A percentile compares a stretch with the other conserved stretches of the same genome.
These are phyloP conservation scores for Anisodus tanguticus DNA, from an alignment of 257 asterid genomes.

Conservation along the genomic window DNA sequence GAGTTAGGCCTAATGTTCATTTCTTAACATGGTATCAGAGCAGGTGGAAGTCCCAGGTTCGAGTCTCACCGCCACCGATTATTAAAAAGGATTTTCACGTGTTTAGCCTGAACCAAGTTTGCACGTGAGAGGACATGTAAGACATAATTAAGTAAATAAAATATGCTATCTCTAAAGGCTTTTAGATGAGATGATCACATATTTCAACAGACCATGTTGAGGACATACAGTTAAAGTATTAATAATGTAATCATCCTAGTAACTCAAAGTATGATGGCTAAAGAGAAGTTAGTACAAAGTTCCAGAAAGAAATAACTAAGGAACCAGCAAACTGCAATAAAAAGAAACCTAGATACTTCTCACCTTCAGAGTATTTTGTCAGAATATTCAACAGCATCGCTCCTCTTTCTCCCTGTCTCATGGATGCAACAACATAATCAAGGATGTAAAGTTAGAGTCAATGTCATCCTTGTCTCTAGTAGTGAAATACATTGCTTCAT, in stretches of 20 bases:
- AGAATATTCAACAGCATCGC: slow-evolving; percentile 80
- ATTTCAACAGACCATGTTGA: not conserved
- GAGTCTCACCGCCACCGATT: not conserved
- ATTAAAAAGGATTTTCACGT: not conserved
- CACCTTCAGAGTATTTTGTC: slow-evolving; percentile 90
- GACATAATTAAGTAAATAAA: not conserved
- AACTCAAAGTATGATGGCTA: not conserved
- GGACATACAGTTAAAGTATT: not conserved
- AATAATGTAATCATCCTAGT: not conserved
- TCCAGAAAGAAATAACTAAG: not conserved
- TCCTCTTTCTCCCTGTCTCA: slow-evolving; percentile 74
- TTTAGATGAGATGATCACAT: not conserved
- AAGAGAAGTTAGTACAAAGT: not conserved
- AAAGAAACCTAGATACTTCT: slow-evolving; percentile 23
- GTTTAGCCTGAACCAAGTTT: not conserved
- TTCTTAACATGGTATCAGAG: not conserved
- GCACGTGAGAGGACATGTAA: not conserved
- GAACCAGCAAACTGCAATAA: not conserved
- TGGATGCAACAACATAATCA: slow-evolving; percentile 28
- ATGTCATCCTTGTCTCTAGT: not conserved
- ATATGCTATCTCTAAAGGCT: not conserved
- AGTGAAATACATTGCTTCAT: slow-evolving; percentile 22
- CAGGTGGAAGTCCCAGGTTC: not conserved
- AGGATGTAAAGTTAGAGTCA: not conserved
- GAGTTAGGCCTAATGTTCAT: not conserved